These are phyloP conservation scores for Aspergillus sp. DNA, from an alignment of 2,329 filamentous ascomycete species.

Conservation along the genomic window DNA sequence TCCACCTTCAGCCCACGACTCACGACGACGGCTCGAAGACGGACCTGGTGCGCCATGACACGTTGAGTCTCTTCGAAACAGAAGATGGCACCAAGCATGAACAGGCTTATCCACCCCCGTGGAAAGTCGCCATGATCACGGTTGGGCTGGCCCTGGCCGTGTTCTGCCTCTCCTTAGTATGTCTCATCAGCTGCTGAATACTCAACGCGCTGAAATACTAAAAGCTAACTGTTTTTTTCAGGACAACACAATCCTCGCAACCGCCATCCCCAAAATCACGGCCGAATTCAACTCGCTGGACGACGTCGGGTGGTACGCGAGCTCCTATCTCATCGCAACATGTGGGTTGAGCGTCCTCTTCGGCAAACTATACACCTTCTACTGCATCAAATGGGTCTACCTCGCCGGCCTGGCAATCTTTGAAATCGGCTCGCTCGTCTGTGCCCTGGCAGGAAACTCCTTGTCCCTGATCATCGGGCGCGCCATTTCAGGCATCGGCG, in stretches of 20 bases:
- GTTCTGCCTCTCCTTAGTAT: neutral
- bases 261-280: neutral
- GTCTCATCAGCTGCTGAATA: too few relatives aligned
- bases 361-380: neutral
- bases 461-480: too few relatives aligned
- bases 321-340: neutral
- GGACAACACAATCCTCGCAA: neutral
- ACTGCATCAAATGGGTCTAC: neutral
- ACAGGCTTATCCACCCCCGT: neutral
- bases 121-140: slow-evolving; percentile 1
- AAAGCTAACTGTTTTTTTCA: neutral
- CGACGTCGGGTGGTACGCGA: neutral
- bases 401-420: neutral
- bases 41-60: too few relatives aligned
- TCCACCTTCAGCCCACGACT: too few relatives aligned
- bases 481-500: too few relatives aligned
- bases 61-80: neutral
- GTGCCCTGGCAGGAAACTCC: too few relatives aligned
- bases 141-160: slow-evolving; percentile 4
- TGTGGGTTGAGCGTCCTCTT: neutral
- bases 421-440: too few relatives aligned
- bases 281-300: neutral
- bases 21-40: too few relatives aligned
- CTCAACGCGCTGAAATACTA: too few relatives aligned
- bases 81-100: neutral